Conservation (phyloP, 2,329 filamentous ascomycete genomes). For the Alternaria solani region DNA sequence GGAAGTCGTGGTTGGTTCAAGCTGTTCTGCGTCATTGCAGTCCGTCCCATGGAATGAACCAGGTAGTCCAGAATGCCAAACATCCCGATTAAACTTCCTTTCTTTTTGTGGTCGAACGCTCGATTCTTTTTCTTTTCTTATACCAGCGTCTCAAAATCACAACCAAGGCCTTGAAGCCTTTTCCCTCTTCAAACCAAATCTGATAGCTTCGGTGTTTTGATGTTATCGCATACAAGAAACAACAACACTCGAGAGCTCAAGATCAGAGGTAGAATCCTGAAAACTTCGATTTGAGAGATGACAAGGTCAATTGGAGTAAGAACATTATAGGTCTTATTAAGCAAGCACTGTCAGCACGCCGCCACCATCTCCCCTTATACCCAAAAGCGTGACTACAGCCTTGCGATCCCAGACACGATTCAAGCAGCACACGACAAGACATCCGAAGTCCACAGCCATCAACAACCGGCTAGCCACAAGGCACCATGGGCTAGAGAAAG, state of each 20-base stretch:
- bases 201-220: constrained; percentile 4
- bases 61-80: too few species aligned
- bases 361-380: background rate
- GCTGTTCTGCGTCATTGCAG: too few species aligned
- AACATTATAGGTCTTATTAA: background rate
- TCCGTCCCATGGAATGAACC: too few species aligned
- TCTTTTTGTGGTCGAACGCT: too few species aligned
- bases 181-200: constrained; percentile 13
- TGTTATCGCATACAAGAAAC: constrained; percentile 25
- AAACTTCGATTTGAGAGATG: background rate
- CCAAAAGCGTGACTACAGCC: constrained; percentile 1
- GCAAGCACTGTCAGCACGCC: constrained; percentile 7
- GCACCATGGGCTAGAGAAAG: background rate
- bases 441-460: background rate
- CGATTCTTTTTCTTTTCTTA: background rate
- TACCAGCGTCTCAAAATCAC: too few species aligned
- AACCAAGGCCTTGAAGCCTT: background rate
- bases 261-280: background rate
- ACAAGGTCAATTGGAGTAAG: background rate
- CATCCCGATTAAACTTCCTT: too few species aligned
- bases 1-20: too few species aligned
- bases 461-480: background rate
- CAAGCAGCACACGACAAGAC: constrained; percentile 6
- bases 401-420: background rate
- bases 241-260: constrained; percentile 25